Evolutionary conservation across 805 yeast genomes (phyloP), one percentile per base, ranked within the genome.

Genomic region (Saccharomycopsis schoenii): DNA sequence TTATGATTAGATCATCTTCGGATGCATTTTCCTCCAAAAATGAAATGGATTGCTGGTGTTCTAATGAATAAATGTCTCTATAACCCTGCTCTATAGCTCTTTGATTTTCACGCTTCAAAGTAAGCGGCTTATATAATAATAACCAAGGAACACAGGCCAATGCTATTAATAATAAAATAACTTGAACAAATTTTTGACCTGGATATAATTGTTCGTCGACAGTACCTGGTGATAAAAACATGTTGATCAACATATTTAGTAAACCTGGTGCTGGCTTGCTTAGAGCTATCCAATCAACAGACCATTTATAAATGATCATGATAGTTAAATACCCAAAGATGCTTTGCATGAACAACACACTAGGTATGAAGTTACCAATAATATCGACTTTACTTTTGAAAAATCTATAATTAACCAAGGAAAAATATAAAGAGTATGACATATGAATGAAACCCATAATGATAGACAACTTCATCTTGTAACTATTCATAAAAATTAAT

Each of bases 401-500:
- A 71, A 80, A 81, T 39, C 81, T 67, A 68, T 86, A 85, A 73
- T 94, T 94, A 60, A 88, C 92, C 65, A 88, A 80, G 21, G 97
- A 90, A 70, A 92, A 91, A 72, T 83, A 72, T 70, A 83, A 86
- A 3, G 97, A 89, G 74, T 93, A 94, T 12, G 92, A 76, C 99
- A 94, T 94, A 75, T 94, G 99, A 56, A 81, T 74, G 74, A 86
- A 93, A 3, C 99, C 99, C 92, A 94, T 87, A 66, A 94, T 78
- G 61, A 94, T 86, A 1, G 98, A 91, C 64, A 94, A 78, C 73
- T 94, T 94, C 99, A 94, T 94, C 79, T 94, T 94, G 77, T 89
- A 94, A 1, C 98, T 92, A 76, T 94, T 94, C 58, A 96, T 83
- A 75, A 94, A 94, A 62, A 96, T 74, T 68, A 94, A 79, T 58